Evolutionary conservation across 208 protist genomes (phyloP).

Genomic region (Leishmania turanica): DNA sequence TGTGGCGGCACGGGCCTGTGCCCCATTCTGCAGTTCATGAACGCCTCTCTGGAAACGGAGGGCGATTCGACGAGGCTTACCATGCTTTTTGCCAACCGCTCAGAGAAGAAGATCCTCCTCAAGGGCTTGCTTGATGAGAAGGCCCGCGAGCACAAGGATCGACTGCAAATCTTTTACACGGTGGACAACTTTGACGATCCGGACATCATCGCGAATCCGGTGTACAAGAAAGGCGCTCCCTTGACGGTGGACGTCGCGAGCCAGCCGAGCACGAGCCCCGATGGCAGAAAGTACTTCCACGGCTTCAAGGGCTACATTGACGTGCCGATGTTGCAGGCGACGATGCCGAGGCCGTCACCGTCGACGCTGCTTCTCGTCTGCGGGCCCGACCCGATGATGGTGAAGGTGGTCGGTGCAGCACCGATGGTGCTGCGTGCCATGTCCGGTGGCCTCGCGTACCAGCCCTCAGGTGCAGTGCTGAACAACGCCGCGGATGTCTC

Average conservation of each 20-base stretch:
- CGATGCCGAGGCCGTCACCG: conserved; percentile 73
- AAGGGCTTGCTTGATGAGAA: conserved; percentile 87
- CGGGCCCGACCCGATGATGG: conserved; percentile 89
- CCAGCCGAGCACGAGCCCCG: conserved; percentile 41
- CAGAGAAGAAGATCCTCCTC: conserved; percentile 93
- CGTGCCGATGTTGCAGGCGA: conserved; percentile 65
- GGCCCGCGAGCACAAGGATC: conserved; percentile 57
- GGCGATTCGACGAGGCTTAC: conserved; percentile 85
- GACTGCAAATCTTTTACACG: conserved; percentile 88
- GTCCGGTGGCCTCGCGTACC: conserved; percentile 75
- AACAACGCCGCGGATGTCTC: conserved; percentile 82
- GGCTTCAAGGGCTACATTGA: conserved; percentile 84
- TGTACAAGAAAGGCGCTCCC: conserved; percentile 35
- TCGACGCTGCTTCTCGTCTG: conserved; percentile 87
- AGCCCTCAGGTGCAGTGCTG: conserved; percentile 72
- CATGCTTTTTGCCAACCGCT: conserved; percentile 91
- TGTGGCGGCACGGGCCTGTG: conserved; percentile 92
- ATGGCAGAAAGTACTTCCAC: conserved; percentile 69
- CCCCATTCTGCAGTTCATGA: conserved; percentile 92
- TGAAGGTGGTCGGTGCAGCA: conserved; percentile 62
- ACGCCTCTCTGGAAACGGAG: conserved; percentile 77
- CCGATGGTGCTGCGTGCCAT: conserved; percentile 64
- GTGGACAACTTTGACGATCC: conserved; percentile 78
- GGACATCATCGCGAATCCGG: conserved; percentile 44
- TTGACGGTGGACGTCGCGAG: conserved; percentile 40